Percentiles rank a stretch among this genome's conserved stretches.
Conservation (phyloP, 306 rosid species). For the Casuarina equisetifolia region DNA sequence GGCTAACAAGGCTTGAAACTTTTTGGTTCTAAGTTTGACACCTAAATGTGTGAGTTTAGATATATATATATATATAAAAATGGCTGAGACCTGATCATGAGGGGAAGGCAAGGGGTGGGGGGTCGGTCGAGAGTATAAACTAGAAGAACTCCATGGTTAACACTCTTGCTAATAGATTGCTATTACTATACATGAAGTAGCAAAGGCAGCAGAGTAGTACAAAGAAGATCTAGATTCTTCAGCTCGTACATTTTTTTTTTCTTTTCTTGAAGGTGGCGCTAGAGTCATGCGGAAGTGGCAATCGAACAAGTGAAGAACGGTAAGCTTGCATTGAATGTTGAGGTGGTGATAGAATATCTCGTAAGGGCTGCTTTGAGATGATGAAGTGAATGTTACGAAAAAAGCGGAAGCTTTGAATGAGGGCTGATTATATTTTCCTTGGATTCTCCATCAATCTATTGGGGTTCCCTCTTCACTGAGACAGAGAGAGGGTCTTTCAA, state of each 20-base stretch:
- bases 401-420: slow-evolving; percentile 42
- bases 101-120: no score
- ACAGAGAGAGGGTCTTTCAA: slow-evolving; percentile 22
- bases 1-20: no score
- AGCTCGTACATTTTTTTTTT: not conserved
- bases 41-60: no score
- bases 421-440: slow-evolving; percentile 40
- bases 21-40: no score
- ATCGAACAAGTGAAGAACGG: not conserved
- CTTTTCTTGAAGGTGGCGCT: not conserved
- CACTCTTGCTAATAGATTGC: no score
- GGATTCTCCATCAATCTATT: slow-evolving; percentile 44
- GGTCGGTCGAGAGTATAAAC: no score
- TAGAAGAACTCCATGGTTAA: no score
- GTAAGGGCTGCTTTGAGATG: slow-evolving; percentile 26
- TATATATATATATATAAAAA: no score
- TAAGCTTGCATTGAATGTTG: slow-evolving; percentile 33
- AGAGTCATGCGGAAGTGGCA: not conserved
- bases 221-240: no score
- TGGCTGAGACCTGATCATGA: no score
- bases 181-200: no score
- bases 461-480: slow-evolving; percentile 25
- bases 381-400: slow-evolving; percentile 13
- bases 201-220: no score
- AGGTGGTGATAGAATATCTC: slow-evolving; percentile 53